These are phyloP conservation scores for Pseudocercospora macadamiae DNA, from an alignment of 2,329 filamentous ascomycete genomes.

Conservation along the genomic window DNA sequence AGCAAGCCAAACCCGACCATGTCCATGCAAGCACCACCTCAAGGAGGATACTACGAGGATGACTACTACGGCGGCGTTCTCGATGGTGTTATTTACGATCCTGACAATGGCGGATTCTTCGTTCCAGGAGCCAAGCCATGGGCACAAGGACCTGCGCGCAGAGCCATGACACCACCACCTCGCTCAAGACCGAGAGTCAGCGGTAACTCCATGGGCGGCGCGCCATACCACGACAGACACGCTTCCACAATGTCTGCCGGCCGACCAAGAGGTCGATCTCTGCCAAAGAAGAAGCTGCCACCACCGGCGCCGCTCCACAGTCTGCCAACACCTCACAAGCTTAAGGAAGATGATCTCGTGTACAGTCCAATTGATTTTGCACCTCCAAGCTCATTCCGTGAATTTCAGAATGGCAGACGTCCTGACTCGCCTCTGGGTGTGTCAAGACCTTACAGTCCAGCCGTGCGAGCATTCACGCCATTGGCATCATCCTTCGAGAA, in stretches of 20 bases:
- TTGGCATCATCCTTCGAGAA: constrained; percentile 85
- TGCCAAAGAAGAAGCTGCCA: constrained; percentile 63
- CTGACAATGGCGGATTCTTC: constrained; percentile 67
- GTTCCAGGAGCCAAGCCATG: constrained; percentile 61
- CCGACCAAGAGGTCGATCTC: constrained; percentile 29
- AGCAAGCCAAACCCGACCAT: constrained; percentile 57
- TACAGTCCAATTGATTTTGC: constrained; percentile 83
- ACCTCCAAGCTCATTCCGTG: constrained; percentile 65
- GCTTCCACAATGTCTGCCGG: constrained; percentile 38
- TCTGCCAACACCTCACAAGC: constrained; percentile 81
- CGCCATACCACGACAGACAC: constrained; percentile 36
- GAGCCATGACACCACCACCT: constrained; percentile 95
- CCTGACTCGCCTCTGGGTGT: constrained; percentile 63
- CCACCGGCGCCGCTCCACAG: constrained; percentile 74
- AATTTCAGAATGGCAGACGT: constrained; percentile 67
- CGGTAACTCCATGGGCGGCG: constrained; percentile 43
- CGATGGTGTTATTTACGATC: constrained; percentile 60
- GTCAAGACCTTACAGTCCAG: constrained; percentile 71
- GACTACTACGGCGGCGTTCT: constrained; percentile 74
- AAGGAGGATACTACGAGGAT: constrained; percentile 60
- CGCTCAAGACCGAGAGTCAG: constrained; percentile 60
- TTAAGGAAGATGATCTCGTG: constrained; percentile 73
- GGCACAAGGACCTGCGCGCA: constrained; percentile 80
- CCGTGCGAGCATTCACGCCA: constrained; percentile 73
- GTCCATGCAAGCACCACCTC: constrained; percentile 47